Base-by-base conservation (phyloP, 2,329 filamentous ascomycete genomes). In the Aspergillus quadricinctus region DNA sequence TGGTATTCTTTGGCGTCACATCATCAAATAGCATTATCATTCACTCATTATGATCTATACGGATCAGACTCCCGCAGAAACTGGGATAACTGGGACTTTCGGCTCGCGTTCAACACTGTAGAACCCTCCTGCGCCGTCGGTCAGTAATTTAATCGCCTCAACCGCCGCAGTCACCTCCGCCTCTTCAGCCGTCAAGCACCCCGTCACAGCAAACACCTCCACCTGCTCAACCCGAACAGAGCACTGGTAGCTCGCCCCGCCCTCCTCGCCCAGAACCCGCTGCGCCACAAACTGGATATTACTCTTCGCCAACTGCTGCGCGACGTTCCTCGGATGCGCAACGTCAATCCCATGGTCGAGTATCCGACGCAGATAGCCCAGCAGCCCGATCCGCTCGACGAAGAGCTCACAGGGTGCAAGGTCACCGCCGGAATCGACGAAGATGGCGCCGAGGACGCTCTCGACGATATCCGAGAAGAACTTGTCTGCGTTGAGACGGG, bases 381-480 rank as follows among this genome's bases (percentile, higher is more conserved):
- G 61, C 4, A 97, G 77, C 0, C 90, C 90, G 3, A 91, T 75
- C 0, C 77, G 75, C 48, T 83, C 79, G 0, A 90, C 69, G 40
- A 97, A 79, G 0, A 53, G 66, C 50, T 81, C 77, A 64, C 90
- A 95, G 0, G 69, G 70, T 0, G 76, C 76, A 14, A 90, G 68
- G 1, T 82, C 80, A 0, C 88, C 88, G 0, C 80, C 63, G 0
- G 81, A 89, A 70, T 97, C 94, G 21, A 96, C 78, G 78, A 89
- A 97, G 0, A 97, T 80, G 0, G 92, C 92, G 0, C 90, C 93
- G 0, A 97, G 72, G 0, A 95, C 70, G 31, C 84, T 83, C 75
- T 97, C 93, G 9, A 97, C 79, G 7, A 97, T 75, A 70, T 97
- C 92, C 0, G 88, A 93, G 72, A 88, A 88, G 71, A 90, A 89